Conservation (phyloP, 1,139 yeast species). For the Groenewaldozyma auringiensis region DNA sequence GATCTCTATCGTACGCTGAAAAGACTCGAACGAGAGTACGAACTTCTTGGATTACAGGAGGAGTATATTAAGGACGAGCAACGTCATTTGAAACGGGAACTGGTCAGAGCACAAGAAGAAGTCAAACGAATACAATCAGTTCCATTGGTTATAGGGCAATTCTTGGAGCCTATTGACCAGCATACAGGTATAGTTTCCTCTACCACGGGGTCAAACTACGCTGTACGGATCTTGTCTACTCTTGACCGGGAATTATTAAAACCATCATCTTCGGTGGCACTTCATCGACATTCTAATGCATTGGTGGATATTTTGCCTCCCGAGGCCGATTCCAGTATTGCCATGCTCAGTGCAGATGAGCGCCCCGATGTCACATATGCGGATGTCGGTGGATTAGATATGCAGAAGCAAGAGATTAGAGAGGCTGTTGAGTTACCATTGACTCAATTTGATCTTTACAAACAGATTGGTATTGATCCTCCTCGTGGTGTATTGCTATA, state of each 20-base stretch:
- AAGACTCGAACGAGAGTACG: constrained; percentile 82
- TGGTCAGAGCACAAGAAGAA: constrained; percentile 95
- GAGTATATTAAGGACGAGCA: constrained; percentile 97
- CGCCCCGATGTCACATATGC: constrained; percentile 77
- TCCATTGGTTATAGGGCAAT: constrained; percentile 96
- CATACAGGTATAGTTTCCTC: constrained; percentile 94
- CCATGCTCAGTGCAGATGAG: constrained; percentile 90
- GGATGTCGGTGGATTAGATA: constrained; percentile 97
- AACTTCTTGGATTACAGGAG: constrained; percentile 76
- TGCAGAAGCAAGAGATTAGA: constrained; percentile 97
- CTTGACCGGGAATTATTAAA: constrained; percentile 90
- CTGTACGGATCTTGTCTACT: constrained; percentile 88
- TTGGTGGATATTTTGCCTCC: constrained; percentile 96
- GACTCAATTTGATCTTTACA: constrained; percentile 90
- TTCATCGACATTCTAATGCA: constrained; percentile 97
- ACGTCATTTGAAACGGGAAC: constrained; percentile 88
- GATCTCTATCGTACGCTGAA: constrained; percentile 81
- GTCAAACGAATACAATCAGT: constrained; percentile 96
- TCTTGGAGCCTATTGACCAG: constrained; percentile 94
- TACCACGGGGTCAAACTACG: constrained; percentile 96
- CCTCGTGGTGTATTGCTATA: constrained; percentile 95
- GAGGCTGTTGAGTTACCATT: constrained; percentile 98
- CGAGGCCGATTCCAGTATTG: constrained; percentile 94
- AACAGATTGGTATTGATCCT: constrained; percentile 97
- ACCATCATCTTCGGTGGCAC: constrained; percentile 91